Base-by-base conservation (phyloP, 768 basidiomycete genomes). In the Scleroderma citrinum region DNA sequence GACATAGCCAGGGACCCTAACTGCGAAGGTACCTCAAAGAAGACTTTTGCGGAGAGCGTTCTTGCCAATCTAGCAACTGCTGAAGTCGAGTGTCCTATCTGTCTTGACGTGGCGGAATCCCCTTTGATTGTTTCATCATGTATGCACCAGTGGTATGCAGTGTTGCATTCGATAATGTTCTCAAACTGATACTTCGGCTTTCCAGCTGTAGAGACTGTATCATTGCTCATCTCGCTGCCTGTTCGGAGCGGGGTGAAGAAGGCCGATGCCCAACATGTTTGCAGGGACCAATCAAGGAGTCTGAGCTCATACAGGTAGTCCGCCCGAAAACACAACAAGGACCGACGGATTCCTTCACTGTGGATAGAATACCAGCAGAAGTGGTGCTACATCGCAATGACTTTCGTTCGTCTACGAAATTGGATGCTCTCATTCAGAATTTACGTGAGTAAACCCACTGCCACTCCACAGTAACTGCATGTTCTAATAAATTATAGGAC, bases 201-300 rank as follows among this genome's bases (percentile, higher is more conserved):
- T 32, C 48, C 59, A 87, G 91, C 51, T 98, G 94, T 65, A 95
- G 90, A 64, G 90, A 92, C 54, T 98, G 94, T 59, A 87, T 94
- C 20, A 65, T 89, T 16, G 77, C 82, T 10, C 85, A 82, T 57
- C 73, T 96, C 23, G 76, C 78, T 17, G 74, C 75, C 10, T 82
- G 84, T 55, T 77, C 83, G 46, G 83, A 86, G 57, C 81, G 78
- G 51, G 80, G 75, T 3, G 83, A 91, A 59, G 75, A 82, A 41
- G 77, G 83, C 0, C 73, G 76, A 17, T 96, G 94, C 60, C 93
- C 93, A 3, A 85, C 81, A 0, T 98, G 94, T 58, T 76, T 74
- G 23, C 64, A 63, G n/a, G 83, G 82, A 1, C 88, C 87, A 14
- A 66, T 90, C 47, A 78, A 80, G 68, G 78, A 80, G 56, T 73